These are phyloP conservation scores for Phyllosticta citrichinensis DNA, from an alignment of 2,329 filamentous ascomycete genomes.

Conservation along the genomic window DNA sequence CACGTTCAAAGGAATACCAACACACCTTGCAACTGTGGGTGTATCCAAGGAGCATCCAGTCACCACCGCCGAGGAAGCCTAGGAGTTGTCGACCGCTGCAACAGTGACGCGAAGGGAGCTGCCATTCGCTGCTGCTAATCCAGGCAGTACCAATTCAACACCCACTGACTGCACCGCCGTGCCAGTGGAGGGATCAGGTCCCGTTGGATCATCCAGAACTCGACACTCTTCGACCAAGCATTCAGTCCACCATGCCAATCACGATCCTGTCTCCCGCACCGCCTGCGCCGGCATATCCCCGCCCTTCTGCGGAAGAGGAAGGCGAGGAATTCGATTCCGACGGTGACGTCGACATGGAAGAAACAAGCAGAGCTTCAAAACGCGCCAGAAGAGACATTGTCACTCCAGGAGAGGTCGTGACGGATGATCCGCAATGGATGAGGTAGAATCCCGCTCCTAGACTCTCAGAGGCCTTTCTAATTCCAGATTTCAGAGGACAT, in stretches of 20 bases:
- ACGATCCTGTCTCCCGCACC: slow-evolving; percentile 47
- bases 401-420: slow-evolving; percentile 82
- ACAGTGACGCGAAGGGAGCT: too few relatives aligned
- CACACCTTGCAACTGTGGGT: too few relatives aligned
- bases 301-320: slow-evolving; percentile 21
- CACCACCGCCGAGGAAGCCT: too few relatives aligned
- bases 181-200: not conserved
- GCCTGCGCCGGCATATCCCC: slow-evolving; percentile 20
- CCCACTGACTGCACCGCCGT: too few relatives aligned
- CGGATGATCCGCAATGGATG: slow-evolving; percentile 95
- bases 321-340: slow-evolving; percentile 33
- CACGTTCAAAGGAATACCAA: too few relatives aligned
- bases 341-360: slow-evolving; percentile 38
- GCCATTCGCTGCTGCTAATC: too few relatives aligned
- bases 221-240: not conserved
- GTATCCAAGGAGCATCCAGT: too few relatives aligned
- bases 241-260: slow-evolving; percentile 45
- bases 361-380: slow-evolving; percentile 33
- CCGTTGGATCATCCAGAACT: not conserved
- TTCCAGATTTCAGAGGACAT: slow-evolving; percentile 57
- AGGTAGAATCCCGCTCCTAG: slow-evolving; percentile 13
- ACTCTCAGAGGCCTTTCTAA: slow-evolving; percentile 13
- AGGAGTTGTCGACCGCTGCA: too few relatives aligned
- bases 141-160: too few relatives aligned
- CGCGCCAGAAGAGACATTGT: slow-evolving; percentile 49